Percentiles rank a stretch among this genome's conserved stretches.
Evolutionary conservation across 352 stramenopile species (phyloP).

Genomic region (Thraustochytrium aureum): DNA sequence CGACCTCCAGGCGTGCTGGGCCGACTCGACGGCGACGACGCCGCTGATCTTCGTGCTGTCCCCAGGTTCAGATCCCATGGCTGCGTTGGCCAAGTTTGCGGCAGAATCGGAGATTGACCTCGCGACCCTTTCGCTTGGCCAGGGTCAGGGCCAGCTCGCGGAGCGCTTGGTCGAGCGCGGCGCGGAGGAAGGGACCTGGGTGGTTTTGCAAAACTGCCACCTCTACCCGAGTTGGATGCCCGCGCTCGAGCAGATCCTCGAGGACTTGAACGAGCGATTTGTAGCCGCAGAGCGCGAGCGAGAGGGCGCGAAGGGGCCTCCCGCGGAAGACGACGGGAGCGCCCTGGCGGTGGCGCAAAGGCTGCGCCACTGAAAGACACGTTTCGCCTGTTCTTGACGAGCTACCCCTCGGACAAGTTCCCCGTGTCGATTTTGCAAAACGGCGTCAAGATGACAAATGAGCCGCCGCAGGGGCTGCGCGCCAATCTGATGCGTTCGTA

Average conservation of each 20-base stretch:
- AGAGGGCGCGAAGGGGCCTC: conserved; percentile 65
- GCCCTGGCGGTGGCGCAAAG: conserved; percentile 35
- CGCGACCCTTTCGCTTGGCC: conserved; percentile 81
- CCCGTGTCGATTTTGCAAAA: conserved; percentile 90
- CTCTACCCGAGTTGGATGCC: conserved; percentile 87
- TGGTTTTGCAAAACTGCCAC: conserved; percentile 94
- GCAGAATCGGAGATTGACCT: conserved; percentile 69
- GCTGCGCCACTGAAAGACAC: conserved; percentile 81
- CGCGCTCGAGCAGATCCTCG: conserved; percentile 86
- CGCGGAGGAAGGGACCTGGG: conserved; percentile 62
- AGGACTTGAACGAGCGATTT: conserved; percentile 65
- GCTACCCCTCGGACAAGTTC: conserved; percentile 92
- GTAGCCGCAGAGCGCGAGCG: not conserved
- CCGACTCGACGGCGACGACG: conserved; percentile 71
- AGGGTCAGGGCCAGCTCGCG: conserved; percentile 87
- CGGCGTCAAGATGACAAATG: conserved; percentile 93
- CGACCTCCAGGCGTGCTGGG: conserved; percentile 88
- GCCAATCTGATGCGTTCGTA: conserved; percentile 92
- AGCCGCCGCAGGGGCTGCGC: conserved; percentile 90
- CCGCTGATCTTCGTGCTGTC: conserved; percentile 94
- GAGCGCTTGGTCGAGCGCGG: conserved; percentile 91
- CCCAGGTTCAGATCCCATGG: conserved; percentile 88
- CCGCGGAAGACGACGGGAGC: conserved; percentile 57
- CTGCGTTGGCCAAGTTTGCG: conserved; percentile 85
- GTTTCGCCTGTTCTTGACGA: conserved; percentile 94